Evolutionary conservation across 345 rosid species (phyloP).

Genomic region (Rubroshorea leprosula): DNA sequence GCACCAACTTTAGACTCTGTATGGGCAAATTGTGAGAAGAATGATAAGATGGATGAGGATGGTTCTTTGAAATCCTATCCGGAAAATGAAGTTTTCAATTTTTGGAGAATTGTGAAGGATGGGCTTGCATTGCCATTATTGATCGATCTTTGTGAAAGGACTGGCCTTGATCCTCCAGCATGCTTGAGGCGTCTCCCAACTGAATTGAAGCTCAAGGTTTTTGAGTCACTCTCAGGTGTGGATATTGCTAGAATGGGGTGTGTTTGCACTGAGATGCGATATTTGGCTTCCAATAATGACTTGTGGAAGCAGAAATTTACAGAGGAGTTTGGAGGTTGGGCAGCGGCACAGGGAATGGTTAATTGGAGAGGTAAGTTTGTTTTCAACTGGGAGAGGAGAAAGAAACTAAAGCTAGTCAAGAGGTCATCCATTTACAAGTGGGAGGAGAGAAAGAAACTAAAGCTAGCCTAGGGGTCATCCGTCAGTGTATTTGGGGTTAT

Average conservation of each 20-base stretch:
- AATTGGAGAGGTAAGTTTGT: conserved; percentile 47
- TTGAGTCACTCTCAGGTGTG: conserved; percentile 49
- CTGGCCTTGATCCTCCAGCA: conserved; percentile 46
- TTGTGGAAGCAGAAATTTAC: conserved; percentile 53
- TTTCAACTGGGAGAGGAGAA: conserved; percentile 28
- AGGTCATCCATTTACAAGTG: no score
- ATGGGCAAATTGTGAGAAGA: conserved; percentile 21
- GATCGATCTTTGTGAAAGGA: conserved; percentile 48
- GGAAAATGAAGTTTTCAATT: conserved; percentile 43
- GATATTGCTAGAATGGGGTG: conserved; percentile 48
- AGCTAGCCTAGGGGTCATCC: no score
- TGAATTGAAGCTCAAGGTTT: conserved; percentile 59
- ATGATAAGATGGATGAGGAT: conserved; percentile 15
- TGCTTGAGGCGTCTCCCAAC: conserved; percentile 57
- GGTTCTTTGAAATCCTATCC: conserved; percentile 8
- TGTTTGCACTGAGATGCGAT: conserved; percentile 39
- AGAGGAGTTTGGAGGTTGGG: conserved; percentile 33
- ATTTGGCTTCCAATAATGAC: conserved; percentile 42
- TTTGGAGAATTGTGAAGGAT: conserved; percentile 75
- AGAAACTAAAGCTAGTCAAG: conserved; percentile 21
- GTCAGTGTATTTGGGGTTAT: no score
- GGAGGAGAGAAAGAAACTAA: no score
- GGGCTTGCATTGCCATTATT: conserved; percentile 54
- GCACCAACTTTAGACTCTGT: conserved; percentile 33
- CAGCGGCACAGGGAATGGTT: neutral